phyloP scores from a whole-genome alignment of 768 basidiomycete species.

The Mycena rebaudengoi region DNA sequence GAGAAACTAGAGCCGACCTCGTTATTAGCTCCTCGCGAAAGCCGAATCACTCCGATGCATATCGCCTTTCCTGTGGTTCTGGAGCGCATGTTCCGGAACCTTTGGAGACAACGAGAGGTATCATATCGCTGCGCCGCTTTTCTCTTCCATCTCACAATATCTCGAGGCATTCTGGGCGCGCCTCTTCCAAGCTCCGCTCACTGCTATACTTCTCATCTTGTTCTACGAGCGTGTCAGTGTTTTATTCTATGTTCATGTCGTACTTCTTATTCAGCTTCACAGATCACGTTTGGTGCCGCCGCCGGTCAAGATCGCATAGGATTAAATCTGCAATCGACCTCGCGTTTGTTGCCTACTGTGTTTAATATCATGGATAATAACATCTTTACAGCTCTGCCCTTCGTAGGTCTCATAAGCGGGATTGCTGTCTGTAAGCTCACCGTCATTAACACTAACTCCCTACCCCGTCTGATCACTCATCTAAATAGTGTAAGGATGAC shows the following conservation, averaged over 20 bases:
- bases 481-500: too few relatives aligned
- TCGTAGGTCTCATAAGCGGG: slow-evolving; percentile 41
- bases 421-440: slow-evolving; percentile 49
- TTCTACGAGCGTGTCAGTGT: slow-evolving; percentile 41
- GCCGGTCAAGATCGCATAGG: slow-evolving; percentile 52
- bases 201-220: slow-evolving; percentile 39
- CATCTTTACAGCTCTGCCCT: slow-evolving; percentile 40
- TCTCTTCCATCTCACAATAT: not conserved
- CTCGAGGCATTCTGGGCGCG: slow-evolving; percentile 26
- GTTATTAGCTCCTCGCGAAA: slow-evolving; percentile 17
- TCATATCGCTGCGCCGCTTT: not conserved
- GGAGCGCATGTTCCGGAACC: slow-evolving; percentile 45
- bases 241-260: not conserved
- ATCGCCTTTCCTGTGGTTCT: slow-evolving; percentile 47
- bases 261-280: not conserved
- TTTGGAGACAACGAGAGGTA: slow-evolving; percentile 47
- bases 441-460: too few relatives aligned
- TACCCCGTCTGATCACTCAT: too few relatives aligned
- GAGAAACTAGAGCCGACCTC: slow-evolving; percentile 9
- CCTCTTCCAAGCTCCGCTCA: slow-evolving; percentile 26
- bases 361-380: slow-evolving; percentile 20
- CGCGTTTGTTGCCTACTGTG: not conserved
- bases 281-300: slow-evolving; percentile 42
- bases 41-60: slow-evolving; percentile 39
- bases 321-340: slow-evolving; percentile 29